These are phyloP conservation scores for Candida chauliodis DNA, from an alignment of 805 yeast species.

Conservation along the genomic window DNA sequence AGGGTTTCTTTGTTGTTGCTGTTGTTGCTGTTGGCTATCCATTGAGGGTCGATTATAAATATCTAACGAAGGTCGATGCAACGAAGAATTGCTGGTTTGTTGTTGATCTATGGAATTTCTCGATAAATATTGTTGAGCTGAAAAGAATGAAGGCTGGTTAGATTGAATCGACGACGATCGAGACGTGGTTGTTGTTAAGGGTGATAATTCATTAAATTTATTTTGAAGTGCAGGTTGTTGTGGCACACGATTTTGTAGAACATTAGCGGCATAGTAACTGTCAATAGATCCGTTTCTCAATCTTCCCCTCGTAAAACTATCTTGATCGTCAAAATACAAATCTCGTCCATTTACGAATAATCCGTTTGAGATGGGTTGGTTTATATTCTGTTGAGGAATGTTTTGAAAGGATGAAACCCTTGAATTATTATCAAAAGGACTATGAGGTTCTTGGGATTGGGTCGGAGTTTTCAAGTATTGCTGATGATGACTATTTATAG, in stretches of 20 bases:
- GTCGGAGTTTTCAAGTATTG: conserved; percentile 7
- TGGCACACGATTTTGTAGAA: conserved; percentile 7
- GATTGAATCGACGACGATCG: conserved; percentile 39
- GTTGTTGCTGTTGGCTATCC: conserved; percentile 23
- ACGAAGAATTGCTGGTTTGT: conserved; percentile 19
- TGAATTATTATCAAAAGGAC: conserved; percentile 13
- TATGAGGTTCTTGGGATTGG: conserved; percentile 5
- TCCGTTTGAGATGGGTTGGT: not conserved
- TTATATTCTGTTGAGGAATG: not conserved
- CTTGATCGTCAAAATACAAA: conserved; percentile 6
- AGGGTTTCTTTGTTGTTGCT: conserved; percentile 17
- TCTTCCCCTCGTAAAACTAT: conserved; percentile 5
- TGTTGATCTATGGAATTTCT: conserved; percentile 35
- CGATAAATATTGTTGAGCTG: conserved; percentile 39
- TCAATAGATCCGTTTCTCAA: conserved; percentile 16
- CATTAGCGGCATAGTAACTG: conserved; percentile 15
- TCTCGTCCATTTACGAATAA: conserved; percentile 8
- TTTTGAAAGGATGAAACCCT: conserved; percentile 12
- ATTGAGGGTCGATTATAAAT: conserved; percentile 27
- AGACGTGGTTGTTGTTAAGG: conserved; percentile 42
- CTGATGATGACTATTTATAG: conserved; percentile 4
- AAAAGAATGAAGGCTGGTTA: conserved; percentile 40
- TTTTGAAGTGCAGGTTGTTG: conserved; percentile 4
- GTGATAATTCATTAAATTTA: conserved; percentile 28
- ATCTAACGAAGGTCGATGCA: conserved; percentile 31